Evolutionary conservation across 495 filamentous ascomycete genomes (phyloP).

Genomic region (Penicillium cosmopolitanum): DNA sequence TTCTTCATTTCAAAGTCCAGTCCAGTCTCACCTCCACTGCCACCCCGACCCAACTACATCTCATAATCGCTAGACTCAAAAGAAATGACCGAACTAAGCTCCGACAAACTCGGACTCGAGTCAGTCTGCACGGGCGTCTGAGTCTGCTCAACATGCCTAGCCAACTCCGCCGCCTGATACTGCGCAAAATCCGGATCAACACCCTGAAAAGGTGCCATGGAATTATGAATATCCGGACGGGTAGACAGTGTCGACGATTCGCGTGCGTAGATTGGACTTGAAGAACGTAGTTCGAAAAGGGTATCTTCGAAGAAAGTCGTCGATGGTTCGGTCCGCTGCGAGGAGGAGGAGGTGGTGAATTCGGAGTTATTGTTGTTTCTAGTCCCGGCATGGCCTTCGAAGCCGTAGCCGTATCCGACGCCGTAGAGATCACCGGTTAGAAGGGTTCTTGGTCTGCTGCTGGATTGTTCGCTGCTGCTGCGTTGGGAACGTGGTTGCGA

Average conservation of each 20-base stretch:
- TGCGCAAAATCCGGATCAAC: neutral
- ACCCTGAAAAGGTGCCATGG: neutral
- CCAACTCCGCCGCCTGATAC: conserved; percentile 1
- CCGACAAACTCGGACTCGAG: neutral
- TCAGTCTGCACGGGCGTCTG: neutral
- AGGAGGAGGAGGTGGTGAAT: no score
- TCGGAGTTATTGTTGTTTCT: no score
- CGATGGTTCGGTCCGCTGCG: neutral
- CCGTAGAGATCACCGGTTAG: neutral
- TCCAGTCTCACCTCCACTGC: no score
- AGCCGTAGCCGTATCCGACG: conserved; percentile 12
- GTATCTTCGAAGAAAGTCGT: neutral
- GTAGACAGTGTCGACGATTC: neutral
- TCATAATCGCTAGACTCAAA: no score
- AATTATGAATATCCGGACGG: neutral
- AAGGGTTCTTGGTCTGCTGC: no score
- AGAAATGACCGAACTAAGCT: no score
- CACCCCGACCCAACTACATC: no score
- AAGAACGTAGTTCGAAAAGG: neutral
- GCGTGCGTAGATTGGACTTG: neutral
- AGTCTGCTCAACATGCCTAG: neutral
- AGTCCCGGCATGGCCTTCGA: neutral
- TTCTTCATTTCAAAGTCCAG: no score
- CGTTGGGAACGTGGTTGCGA: no score
- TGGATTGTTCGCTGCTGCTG: no score